Conservation (phyloP, 225 moss, liverwort and hornwort genomes). For the Rhytidiadelphus loreus region DNA sequence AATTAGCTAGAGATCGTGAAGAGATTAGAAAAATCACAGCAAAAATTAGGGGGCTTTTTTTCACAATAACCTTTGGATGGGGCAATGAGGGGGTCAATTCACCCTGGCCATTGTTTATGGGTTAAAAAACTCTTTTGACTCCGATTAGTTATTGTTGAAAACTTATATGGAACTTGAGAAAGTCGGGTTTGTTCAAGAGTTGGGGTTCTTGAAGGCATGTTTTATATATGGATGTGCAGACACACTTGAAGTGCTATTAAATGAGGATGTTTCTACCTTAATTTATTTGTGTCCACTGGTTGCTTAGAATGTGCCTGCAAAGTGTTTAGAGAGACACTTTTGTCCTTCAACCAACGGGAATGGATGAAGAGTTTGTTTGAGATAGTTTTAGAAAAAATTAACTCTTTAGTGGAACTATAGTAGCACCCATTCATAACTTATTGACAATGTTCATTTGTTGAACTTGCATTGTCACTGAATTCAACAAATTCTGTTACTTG, state of each 20-base stretch:
- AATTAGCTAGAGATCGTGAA: no score
- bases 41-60: no score
- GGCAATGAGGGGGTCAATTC: no score
- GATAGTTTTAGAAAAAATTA: neutral
- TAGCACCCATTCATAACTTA: neutral
- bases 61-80: no score
- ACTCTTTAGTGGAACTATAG: rapidly evolving
- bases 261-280: neutral
- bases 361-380: neutral
- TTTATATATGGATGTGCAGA: neutral
- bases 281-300: neutral
- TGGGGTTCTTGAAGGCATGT: no score
- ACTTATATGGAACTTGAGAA: neutral
- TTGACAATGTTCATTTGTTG: neutral
- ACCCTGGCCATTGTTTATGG: no score
- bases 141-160: neutral
- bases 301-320: neutral
- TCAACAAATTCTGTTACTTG: rapidly evolving
- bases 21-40: no score
- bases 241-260: rapidly evolving
- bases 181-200: neutral
- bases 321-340: neutral
- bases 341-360: neutral
- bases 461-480: rapidly evolving
- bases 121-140: neutral